Evolutionary conservation across 352 stramenopile species (phyloP).

Genomic region (Globisporangium carolinianum): DNA sequence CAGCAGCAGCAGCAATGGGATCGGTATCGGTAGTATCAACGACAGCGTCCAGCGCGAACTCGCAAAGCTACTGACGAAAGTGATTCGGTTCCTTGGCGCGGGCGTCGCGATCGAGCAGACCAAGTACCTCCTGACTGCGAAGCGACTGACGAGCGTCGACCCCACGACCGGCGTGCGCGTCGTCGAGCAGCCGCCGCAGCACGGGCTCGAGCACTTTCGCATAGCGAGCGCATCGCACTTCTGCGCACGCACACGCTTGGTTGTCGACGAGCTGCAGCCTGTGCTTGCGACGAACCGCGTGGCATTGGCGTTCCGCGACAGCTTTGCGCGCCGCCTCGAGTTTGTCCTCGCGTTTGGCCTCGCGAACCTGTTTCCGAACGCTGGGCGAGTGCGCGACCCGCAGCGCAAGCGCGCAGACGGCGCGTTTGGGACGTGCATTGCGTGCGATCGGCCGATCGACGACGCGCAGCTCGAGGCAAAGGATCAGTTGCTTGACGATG

Average conservation of each 20-base stretch:
- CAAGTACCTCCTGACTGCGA: constrained; percentile 42
- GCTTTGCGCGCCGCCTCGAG: constrained; percentile 32
- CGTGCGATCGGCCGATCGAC: constrained; percentile 53
- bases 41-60: constrained; percentile 26
- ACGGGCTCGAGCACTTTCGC: constrained; percentile 46
- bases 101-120: constrained; percentile 59
- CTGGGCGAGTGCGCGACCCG: constrained; percentile 24
- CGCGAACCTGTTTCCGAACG: constrained; percentile 55
- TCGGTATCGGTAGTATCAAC: background rate
- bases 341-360: constrained; percentile 57
- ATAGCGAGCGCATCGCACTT: constrained; percentile 38
- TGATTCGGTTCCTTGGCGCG: constrained; percentile 50
- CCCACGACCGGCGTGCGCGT: constrained; percentile 28
- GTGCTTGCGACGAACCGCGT: constrained; percentile 30
- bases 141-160: constrained; percentile 24
- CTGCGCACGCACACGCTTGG: constrained; percentile 22
- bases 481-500: background rate
- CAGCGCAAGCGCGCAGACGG: constrained; percentile 16
- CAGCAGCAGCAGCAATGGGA: background rate
- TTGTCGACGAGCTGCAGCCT: constrained; percentile 44
- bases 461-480: constrained; percentile 11
- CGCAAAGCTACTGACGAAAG: constrained; percentile 40
- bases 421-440: constrained; percentile 49
- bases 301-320: constrained; percentile 35
- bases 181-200: constrained; percentile 31